Evolutionary conservation across 208 protist genomes (phyloP), one percentile per base, ranked within the genome.

Genomic region (Trypanosoma scelopori): DNA sequence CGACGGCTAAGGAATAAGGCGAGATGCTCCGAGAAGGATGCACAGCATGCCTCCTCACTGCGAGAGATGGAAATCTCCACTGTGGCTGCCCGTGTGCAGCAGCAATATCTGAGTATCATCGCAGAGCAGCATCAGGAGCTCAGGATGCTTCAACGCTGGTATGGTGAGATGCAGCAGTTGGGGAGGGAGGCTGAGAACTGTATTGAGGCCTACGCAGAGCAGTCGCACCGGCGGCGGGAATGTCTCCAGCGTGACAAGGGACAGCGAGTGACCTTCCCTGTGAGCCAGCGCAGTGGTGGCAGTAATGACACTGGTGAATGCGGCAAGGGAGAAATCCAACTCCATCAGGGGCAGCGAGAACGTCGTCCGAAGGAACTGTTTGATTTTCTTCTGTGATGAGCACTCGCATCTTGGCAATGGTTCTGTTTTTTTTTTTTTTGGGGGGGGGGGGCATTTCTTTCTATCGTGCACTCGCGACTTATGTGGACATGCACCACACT

Each of bases 91-190:
- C 63, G 25, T 30, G 43, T 59, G 6, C 43, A 69, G 43, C 50
- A 59, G 23, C 63, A 28, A 30, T 69, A 69, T 27, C 63, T 60
- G 16, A n/a, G n/a, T 3, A 49, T 69, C 39, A 32, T 69, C 28
- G 49, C 30, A 22, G 63, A 69, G 32, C 63, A 69, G 50, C 63
- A 52, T 30, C 43, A 52, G 0, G 63, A 69, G 32, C 25, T 53
- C 12, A 42, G 48, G 16, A 59, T 69, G 63, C 63, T 69, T 37
- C 63, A 55, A 20, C 27, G 25, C 28, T 61, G 63, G 53, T 27
- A 39, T 18, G 25, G 15, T 28, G 42, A 59, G 30, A 59, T 69
- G 28, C 23, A 51, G 20, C 22, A 41, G 37, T 47, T 69, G 20
- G 52, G 59, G 28, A 23, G 20, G 18, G 43, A 48, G 18, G 51